Percentiles rank a stretch among this genome's conserved stretches.
Conservation (phyloP, 352 stramenopile species). For the Sclerospora graminicola region DNA sequence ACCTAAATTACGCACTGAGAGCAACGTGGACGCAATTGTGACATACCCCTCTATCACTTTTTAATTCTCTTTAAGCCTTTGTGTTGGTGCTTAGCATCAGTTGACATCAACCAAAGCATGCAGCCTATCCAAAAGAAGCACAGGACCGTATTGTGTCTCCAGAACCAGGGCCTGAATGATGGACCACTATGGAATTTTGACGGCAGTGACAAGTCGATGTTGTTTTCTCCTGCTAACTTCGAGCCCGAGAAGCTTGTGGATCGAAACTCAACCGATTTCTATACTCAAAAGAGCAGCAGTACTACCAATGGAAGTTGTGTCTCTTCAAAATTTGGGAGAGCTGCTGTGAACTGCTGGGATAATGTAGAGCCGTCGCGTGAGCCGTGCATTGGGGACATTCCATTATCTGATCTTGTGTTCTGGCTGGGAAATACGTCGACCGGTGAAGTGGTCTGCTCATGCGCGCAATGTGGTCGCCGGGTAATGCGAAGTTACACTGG, state of each 20-base stretch:
- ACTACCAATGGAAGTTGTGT: slow-evolving; percentile 15
- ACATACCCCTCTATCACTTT: too few relatives aligned
- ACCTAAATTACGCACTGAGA: too few relatives aligned
- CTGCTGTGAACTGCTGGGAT: slow-evolving; percentile 4
- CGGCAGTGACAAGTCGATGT: slow-evolving; percentile 6
- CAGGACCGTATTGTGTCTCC: neutral
- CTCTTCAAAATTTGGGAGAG: neutral
- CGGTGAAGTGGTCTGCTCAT: slow-evolving; percentile 37
- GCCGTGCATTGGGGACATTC: slow-evolving; percentile 43
- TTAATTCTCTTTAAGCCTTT: too few relatives aligned
- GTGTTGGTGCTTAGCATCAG: neutral
- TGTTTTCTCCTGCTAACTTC: slow-evolving; percentile 16
- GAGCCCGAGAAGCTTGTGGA: slow-evolving; percentile 20
- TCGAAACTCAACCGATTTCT: slow-evolving; percentile 13
- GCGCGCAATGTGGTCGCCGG: slow-evolving; percentile 15
- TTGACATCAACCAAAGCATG: slow-evolving; percentile 3
- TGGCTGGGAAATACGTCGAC: slow-evolving; percentile 42
- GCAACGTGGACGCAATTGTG: too few relatives aligned
- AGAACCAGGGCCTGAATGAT: neutral
- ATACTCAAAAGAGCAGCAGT: slow-evolving; percentile 5
- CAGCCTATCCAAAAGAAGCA: slow-evolving; percentile 8
- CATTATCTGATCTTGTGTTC: slow-evolving; percentile 44
- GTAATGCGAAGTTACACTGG: slow-evolving; percentile 9
- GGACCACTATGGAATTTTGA: slow-evolving; percentile 3
- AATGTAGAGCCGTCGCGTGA: slow-evolving; percentile 40